Base-by-base conservation (phyloP, 352 stramenopile species). In the Blastocystis sp. region DNA sequence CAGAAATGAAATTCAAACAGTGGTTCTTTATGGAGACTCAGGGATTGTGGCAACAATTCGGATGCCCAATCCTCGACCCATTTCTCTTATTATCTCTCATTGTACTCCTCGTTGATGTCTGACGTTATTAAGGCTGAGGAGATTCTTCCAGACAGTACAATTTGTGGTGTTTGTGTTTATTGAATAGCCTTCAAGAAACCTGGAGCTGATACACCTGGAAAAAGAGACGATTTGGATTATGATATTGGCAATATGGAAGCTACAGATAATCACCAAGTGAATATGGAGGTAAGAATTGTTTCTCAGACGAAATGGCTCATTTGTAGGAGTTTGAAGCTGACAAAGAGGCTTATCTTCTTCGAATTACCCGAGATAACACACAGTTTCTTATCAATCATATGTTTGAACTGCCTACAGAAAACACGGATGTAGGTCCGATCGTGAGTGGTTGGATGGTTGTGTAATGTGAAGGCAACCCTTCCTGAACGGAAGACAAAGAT, bases 351-450 rank as follows among this genome's bases (percentile, higher is more conserved):
- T 89, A 92, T 54, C 89, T 98, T 56, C 90, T 95, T 3, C 86
- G 93, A 51, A 93, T 96, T 86, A 93, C 95, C 37, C 91, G 91
- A 24, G 92, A 96, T 88, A 97, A 96, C 75, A 94, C 95, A 69
- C 94, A 97, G 88, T 92, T 98, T 65, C 88, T 98, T 63, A 91
- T 98, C 83, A 92, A 93, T 89, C 92, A 93, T 77, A 92, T 98
- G 75, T 95, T 96, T 88, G 91, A 93, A 46, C 88, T 98, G 61
- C 94, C 94, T 0, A 94, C 90, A 37, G 92, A 97, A 87, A 93
- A 92, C 89, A 96, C 93, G 75, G 95, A 97, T 89, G 93, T 95
- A 88, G 95, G 95, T 1, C 92, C 94, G 21, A 88, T 98, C 88
- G 94, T 93, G 5, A 88, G 9, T 21, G 12, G 35, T 78, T 21